A percentile compares a stretch with the other conserved stretches of the same genome.
phyloP scores from a whole-genome alignment of 2,329 filamentous ascomycete genomes.

The Didymella exigua region DNA sequence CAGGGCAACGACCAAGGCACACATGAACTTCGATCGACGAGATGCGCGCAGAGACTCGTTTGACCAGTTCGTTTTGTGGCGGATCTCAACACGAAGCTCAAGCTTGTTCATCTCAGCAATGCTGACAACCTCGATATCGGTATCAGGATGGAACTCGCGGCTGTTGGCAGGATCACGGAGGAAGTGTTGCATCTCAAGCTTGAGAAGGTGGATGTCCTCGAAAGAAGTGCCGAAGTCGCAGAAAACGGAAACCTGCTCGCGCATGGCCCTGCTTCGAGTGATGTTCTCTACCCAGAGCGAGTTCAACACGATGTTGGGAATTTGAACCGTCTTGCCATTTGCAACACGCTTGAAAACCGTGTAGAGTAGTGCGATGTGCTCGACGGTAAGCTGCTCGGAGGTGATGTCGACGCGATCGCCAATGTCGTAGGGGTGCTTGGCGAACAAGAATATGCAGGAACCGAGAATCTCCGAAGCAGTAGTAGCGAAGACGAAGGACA shows the following conservation, averaged over 20 bases:
- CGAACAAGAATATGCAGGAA: constrained; percentile 97
- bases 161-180: constrained; percentile 82
- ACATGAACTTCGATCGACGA: constrained; percentile 95
- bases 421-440: constrained; percentile 97
- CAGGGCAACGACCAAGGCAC: constrained; percentile 82
- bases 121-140: constrained; percentile 77
- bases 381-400: constrained; percentile 74
- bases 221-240: constrained; percentile 87
- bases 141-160: constrained; percentile 87
- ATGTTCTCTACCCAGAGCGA: constrained; percentile 95
- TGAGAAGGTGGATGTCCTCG: constrained; percentile 85
- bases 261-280: constrained; percentile 88
- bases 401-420: constrained; percentile 89
- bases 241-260: constrained; percentile 78
- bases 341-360: constrained; percentile 86
- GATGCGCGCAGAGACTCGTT: constrained; percentile 80
- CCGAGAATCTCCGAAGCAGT: constrained; percentile 96
- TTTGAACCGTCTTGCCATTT: constrained; percentile 78
- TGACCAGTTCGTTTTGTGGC: constrained; percentile 73
- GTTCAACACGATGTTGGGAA: constrained; percentile 92
- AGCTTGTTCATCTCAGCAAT: constrained; percentile 89
- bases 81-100: constrained; percentile 79
- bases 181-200: constrained; percentile 82
- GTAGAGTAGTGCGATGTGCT: constrained; percentile 92
- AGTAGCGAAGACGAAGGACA: constrained; percentile 95